Conservation (phyloP, 164 flowering plant species). For the Magnolia changhungtana region DNA sequence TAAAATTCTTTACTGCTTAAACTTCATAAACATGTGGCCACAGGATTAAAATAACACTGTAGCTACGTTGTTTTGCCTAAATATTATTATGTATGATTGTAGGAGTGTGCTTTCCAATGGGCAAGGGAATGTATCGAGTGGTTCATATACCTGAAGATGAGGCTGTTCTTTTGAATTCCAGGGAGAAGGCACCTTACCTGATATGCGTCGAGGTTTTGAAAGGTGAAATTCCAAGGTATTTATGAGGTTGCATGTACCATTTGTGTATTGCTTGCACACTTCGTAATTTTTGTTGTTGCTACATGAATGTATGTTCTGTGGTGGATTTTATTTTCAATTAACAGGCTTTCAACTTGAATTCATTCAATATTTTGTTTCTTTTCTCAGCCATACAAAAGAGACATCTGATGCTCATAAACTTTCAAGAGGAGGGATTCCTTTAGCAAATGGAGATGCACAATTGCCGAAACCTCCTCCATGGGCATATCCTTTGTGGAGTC, state of each 20-base stretch:
- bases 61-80: background rate
- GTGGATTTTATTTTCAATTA: background rate
- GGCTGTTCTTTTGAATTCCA: conserved; percentile 92
- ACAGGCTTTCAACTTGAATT: background rate
- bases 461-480: conserved; percentile 97
- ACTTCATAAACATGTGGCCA: too few species aligned
- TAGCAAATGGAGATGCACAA: conserved; percentile 94
- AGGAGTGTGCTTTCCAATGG: conserved; percentile 98
- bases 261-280: background rate
- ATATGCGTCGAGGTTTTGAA: conserved; percentile 93
- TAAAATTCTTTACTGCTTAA: too few species aligned
- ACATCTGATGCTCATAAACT: conserved; percentile 59
- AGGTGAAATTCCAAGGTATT: conserved; percentile 75
- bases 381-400: conserved; percentile 56
- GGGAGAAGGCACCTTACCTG: conserved; percentile 97
- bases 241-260: background rate
- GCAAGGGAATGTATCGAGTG: conserved; percentile 90
- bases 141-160: conserved; percentile 96
- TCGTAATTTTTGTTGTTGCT: background rate
- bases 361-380: background rate
- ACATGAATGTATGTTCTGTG: background rate
- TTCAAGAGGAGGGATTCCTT: conserved; percentile 90
- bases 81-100: conserved; percentile 2
- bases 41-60: too few species aligned
- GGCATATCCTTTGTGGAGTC: conserved; percentile 90